Base-by-base conservation (phyloP, 2,329 filamentous ascomycete species). In the Clonostachys rhizophaga region DNA sequence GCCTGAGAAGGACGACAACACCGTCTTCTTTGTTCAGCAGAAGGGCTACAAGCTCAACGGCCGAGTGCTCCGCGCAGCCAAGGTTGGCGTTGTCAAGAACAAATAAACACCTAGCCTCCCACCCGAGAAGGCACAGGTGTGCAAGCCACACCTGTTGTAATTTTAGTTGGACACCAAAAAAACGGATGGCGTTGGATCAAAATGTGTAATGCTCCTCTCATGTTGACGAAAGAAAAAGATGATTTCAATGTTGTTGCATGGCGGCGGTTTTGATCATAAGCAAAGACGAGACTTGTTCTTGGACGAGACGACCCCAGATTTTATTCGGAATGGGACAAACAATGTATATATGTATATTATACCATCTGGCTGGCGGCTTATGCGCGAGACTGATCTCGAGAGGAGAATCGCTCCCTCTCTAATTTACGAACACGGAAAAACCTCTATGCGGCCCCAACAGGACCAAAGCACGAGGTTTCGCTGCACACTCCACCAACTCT, bases 31-130 rank as follows among this genome's bases (percentile, higher is more conserved):
- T 66, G 90, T 90, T 44, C 92, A 97, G 78, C 89, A 89, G 70
- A 97, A 96, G 78, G 94, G 94, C 46, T 99, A 96, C 76, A 84
- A 83, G 70, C 81, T 97, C 54, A 97, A 99, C 65, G 91, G 92
- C 50, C 79, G 94, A 51, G 79, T 96, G 48, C 71, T 99, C 60
- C 83, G 94, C 67, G 90, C 92, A 53, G 90, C 92, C 63, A 96
- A 97, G 80, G 92, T 97, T 54, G 91, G 92, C 63, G 91, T 96
- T 49, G 91, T 95, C 55, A 95, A 94, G 81, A 95, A 94, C 73
- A 65, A 68, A 58, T 74, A 71, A 65, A 49, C 43, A 6, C 36
- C 40, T 52, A 49, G 53, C 50, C 42, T 36, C 39, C 40, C 40
- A 24, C 11, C 34, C n/a, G 17, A 11, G 20, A 16, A 13, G 13